Evolutionary conservation across 768 basidiomycete species (phyloP), one percentile per base, ranked within the genome.

Genomic region (Strobilomyces echinocephalus): DNA sequence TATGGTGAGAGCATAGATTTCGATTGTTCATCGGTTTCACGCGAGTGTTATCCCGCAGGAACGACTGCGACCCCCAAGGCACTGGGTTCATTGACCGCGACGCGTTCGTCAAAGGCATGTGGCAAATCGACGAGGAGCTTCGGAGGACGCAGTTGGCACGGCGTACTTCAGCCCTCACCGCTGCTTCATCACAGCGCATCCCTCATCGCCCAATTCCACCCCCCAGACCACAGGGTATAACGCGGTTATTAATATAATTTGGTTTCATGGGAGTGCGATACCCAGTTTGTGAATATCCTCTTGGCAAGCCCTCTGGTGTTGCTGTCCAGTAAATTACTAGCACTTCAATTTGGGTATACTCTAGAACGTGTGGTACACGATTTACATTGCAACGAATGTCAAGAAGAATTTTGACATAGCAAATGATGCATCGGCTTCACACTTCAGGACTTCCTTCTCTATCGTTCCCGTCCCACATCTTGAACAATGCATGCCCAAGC

Each of bases 81-180:
- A 72, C 69, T 30, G 88, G 87, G 4, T 74, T 74, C n/a, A 73
- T 92, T 11, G 79, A 82, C 57, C 72, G 81, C 5, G 85, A 87
- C 16, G 73, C 73, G 16, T 92, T 92, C 59, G 78, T 83, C 38
- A 79, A 76, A 57, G 90, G 88, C 47, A 90, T 91, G 87, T 91
- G 88, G 88, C 81, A 83, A 35, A 87, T 92, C 28, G 89, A 92
- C 69, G 87, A 89, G 67, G 88, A 90, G 59, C 79, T 91, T 12
- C 74, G 85, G n/a, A 78, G 81, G 43, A 76, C 78, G 6, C 80
- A 85, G 42, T 57, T 73, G 30, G 69, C 59, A n/a, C 61, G 59
- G 36, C 66, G 64, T 40, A 54, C 63, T 38, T 72, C 64, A 12
- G 69, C 69, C 16, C 66, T 71, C 41, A 69, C 59, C 28, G 66